Evolutionary conservation across 805 yeast genomes (phyloP), one percentile per base, ranked within the genome.

Genomic region (Metschnikowia similis): DNA sequence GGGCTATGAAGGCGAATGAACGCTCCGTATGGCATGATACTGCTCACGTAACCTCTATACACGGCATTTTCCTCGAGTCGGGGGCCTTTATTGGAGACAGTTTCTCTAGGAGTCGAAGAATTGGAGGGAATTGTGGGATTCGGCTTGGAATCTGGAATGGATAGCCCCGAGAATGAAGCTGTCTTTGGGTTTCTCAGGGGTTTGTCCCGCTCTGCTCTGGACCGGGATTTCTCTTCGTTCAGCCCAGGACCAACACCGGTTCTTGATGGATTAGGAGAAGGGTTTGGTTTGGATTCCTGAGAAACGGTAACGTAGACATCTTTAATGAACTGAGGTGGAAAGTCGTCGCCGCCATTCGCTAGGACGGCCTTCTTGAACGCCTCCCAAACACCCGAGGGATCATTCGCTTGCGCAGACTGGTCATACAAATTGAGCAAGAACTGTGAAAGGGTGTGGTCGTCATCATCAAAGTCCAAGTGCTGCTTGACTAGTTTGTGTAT

Each of bases 11-110:
- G 63, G 8, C 79, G 66, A 0, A 89, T 78, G 62, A 91, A 92
- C 1, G 89, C 95, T 0, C 98, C 97, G 66, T 82, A 91, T 2
- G 77, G 65, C 39, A 82, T 81, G 1, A 87, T 57, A 41, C 79
- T 80, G 42, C 72, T 74, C 2, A 92, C 85, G 27, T 55, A 66
- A 0, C 96, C 97, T 29, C 65, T 65, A 57, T 85, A 83, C 0
- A 87, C 68, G 26, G 73, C 64, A 34, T 36, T 36, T 5, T 17
- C 30, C 35, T 29, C 17, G 13, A 44, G 26, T 11, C 9, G 14
- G n/a, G 42, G 27, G 32, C 28, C 26, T 29, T 14, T 6, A 4
- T 27, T 14, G 28, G 41, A 2, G 17, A 16, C 6, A 11, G 26
- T n/a, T 14, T 34, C 26, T 27, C 4, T 10, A 4, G 28, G 14